phyloP scores from a whole-genome alignment of 2,329 filamentous ascomycete genomes.

The Fusarium chaquense region DNA sequence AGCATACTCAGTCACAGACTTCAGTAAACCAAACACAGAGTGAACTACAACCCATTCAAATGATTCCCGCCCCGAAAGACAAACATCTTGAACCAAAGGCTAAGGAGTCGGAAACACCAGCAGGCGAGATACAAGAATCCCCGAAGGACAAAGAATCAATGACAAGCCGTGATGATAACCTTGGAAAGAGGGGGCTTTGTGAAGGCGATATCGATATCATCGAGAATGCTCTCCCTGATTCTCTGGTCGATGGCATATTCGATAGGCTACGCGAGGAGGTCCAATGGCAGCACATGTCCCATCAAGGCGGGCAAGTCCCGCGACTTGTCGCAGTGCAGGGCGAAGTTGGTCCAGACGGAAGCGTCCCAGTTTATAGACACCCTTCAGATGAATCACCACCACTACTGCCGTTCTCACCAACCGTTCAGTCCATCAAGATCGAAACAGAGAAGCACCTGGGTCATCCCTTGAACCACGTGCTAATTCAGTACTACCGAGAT shows the following conservation, averaged over 20 bases:
- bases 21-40: neutral
- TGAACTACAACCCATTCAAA: neutral
- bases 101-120: conserved; percentile 2
- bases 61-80: neutral
- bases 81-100: conserved; percentile 2
- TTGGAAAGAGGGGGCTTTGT: conserved; percentile 69
- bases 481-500: conserved; percentile 93
- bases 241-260: conserved; percentile 72
- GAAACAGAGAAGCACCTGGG: conserved; percentile 79
- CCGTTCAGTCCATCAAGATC: conserved; percentile 75
- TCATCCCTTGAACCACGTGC: conserved; percentile 87
- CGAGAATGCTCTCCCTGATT: conserved; percentile 72
- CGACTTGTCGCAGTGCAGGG: conserved; percentile 93
- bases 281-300: conserved; percentile 90
- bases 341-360: conserved; percentile 73
- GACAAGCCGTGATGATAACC: conserved; percentile 11
- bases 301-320: conserved; percentile 91
- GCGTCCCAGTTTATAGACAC: conserved; percentile 92
- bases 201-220: conserved; percentile 85
- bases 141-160: conserved; percentile 7
- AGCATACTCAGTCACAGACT: neutral
- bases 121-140: conserved; percentile 11
- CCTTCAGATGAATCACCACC: conserved; percentile 89
- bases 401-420: conserved; percentile 78
- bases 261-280: conserved; percentile 79